These are phyloP conservation scores for Pterothamnion heteromorphum DNA, from an alignment of 31 red algal genomes.

Conservation along the genomic window DNA sequence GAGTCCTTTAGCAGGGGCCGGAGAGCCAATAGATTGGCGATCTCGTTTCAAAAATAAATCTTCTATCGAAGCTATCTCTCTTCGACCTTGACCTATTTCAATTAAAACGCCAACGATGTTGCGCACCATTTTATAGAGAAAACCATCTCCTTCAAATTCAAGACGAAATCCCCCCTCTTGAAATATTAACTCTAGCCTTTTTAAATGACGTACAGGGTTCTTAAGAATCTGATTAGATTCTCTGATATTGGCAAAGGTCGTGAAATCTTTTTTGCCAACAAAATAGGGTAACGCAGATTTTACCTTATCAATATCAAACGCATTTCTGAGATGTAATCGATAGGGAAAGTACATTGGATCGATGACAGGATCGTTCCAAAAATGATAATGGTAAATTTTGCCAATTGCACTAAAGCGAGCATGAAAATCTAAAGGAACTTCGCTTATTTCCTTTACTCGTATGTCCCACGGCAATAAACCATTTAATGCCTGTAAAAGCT, in stretches of 20 bases:
- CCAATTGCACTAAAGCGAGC: constrained; percentile 58
- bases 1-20: constrained; percentile 75
- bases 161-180: constrained; percentile 54
- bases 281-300: constrained; percentile 49
- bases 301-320: constrained; percentile 44
- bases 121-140: constrained; percentile 88
- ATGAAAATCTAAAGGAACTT: constrained; percentile 23
- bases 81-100: constrained; percentile 52
- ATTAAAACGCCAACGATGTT: constrained; percentile 85
- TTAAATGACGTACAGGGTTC: constrained; percentile 55
- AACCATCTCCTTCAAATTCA: constrained; percentile 76
- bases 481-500: constrained; percentile 72
- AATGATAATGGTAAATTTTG: constrained; percentile 83
- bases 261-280: constrained; percentile 92
- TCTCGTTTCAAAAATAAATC: constrained; percentile 35
- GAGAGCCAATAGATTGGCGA: constrained; percentile 42
- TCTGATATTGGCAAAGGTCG: constrained; percentile 65
- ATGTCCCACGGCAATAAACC: constrained; percentile 73
- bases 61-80: constrained; percentile 31
- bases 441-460: constrained; percentile 53
- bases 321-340: constrained; percentile 57
- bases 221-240: not conserved
- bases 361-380: constrained; percentile 49
- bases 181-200: constrained; percentile 49
- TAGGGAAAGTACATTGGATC: constrained; percentile 69